phyloP scores from a whole-genome alignment of 352 stramenopile genomes.

The Pythium biforme region DNA sequence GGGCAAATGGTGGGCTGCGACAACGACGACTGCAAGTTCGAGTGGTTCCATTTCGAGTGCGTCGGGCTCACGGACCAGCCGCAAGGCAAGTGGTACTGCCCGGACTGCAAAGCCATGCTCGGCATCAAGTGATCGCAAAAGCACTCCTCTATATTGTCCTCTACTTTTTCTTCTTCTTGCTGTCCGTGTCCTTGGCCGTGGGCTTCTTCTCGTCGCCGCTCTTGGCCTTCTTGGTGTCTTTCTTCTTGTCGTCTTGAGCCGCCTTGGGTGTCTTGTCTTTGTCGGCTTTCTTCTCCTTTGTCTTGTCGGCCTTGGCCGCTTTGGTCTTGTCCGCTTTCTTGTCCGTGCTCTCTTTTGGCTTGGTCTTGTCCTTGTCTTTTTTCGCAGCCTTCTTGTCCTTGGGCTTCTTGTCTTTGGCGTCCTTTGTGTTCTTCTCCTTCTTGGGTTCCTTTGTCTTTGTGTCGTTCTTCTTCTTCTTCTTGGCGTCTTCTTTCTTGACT shows the following conservation, averaged over 20 bases:
- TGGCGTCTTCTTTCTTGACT: conserved; percentile 13
- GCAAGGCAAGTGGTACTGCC: conserved; percentile 81
- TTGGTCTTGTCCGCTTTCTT: conserved; percentile 3
- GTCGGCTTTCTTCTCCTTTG: conserved; percentile 18
- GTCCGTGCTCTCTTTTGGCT: not conserved
- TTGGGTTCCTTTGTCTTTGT: too few relatives aligned
- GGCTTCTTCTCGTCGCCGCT: conserved; percentile 19
- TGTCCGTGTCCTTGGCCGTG: conserved; percentile 18
- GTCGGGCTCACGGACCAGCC: conserved; percentile 85
- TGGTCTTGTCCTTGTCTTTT: conserved; percentile 31
- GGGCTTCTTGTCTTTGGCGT: conserved; percentile 18
- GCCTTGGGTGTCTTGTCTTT: too few relatives aligned
- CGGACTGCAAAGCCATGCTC: conserved; percentile 69
- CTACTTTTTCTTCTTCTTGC: conserved; percentile 16
- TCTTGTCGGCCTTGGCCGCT: too few relatives aligned
- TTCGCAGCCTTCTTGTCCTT: conserved; percentile 32
- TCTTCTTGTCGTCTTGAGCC: conserved; percentile 19
- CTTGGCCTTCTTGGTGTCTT: not conserved
- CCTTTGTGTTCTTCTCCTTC: conserved; percentile 29
- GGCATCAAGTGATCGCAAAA: conserved; percentile 63
- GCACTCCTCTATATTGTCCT: not conserved
- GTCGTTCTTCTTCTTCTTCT: conserved; percentile 15
- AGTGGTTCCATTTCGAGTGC: conserved; percentile 92
- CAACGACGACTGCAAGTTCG: conserved; percentile 92
- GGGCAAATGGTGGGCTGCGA: conserved; percentile 92